Percentiles rank a stretch among this genome's conserved stretches.
These are phyloP conservation scores for Microbotryum scabiosae DNA, from an alignment of 1,284 basidiomycete species.

Conservation along the genomic window DNA sequence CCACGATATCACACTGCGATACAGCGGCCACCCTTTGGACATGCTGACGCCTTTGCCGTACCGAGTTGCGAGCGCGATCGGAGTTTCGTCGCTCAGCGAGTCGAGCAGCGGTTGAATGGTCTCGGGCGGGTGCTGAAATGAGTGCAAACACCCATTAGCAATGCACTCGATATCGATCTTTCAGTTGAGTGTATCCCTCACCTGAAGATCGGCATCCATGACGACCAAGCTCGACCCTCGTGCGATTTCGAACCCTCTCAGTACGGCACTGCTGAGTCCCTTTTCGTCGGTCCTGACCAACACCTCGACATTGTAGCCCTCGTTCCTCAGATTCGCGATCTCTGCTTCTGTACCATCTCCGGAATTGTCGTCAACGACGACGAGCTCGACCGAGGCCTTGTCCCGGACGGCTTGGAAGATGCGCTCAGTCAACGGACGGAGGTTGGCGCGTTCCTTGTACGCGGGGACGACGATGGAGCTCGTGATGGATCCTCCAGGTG, in stretches of 20 bases:
- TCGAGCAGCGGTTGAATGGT: conserved; percentile 43
- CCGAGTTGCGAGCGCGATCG: conserved; percentile 46
- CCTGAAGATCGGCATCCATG: conserved; percentile 47
- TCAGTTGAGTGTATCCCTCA: background rate
- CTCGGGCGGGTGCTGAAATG: conserved; percentile 44
- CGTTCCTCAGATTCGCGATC: conserved; percentile 41
- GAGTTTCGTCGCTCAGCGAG: conserved; percentile 35
- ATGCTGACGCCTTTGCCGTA: conserved; percentile 46
- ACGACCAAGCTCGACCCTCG: conserved; percentile 44
- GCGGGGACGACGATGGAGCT: conserved; percentile 47
- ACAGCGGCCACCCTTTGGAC: conserved; percentile 46
- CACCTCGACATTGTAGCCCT: conserved; percentile 45
- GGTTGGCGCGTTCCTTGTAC: conserved; percentile 46
- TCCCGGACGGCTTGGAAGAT: conserved; percentile 39
- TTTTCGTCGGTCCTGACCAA: conserved; percentile 44
- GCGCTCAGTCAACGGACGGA: conserved; percentile 43
- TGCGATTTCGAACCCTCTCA: conserved; percentile 45
- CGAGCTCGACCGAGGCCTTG: conserved; percentile 41
- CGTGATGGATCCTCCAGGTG: conserved; percentile 28
- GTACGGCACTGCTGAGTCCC: conserved; percentile 45
- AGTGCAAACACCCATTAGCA: background rate
- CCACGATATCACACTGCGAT: conserved; percentile 45
- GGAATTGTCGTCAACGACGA: conserved; percentile 49
- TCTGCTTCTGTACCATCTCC: conserved; percentile 46
- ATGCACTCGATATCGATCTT: background rate